Base-by-base conservation (phyloP, 495 filamentous ascomycete genomes). In the Neurospora hispaniola region DNA sequence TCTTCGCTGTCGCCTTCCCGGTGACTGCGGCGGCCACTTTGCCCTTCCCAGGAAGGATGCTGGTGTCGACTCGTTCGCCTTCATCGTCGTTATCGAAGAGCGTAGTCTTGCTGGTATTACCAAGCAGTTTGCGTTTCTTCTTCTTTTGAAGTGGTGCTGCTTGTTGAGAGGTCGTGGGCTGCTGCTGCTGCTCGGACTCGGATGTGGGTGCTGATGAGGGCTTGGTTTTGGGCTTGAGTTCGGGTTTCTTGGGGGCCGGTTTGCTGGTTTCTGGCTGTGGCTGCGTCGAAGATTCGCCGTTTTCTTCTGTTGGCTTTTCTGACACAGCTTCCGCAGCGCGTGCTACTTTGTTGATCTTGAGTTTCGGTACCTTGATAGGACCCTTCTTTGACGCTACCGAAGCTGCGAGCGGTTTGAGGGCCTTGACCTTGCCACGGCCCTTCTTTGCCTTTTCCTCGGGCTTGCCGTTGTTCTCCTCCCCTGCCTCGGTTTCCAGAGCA, bases 31-130 rank as follows among this genome's bases (percentile, higher is more conserved):
- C 43, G 10, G 42, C 20, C 16, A 18, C 14, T 40, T 75, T 72
- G 4, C 39, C 43, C 1, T 39, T 31, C 18, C 82, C 82, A 62
- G 80, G 80, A 38, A 81, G 83, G 74, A 81, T 76, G 73, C 76
- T 80, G 43, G 69, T 66, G 40, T 70, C 71, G 7, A 80, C 75
- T 68, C 79, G 79, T 71, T 89, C 87, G 0, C 84, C 89, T 43
- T 79, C 79, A 4, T 92, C 93, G 14, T 93, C 93, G 1, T 91
- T 93, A 68, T 94, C 92, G 76, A 96, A 92, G 20, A 96, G 75
- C 27, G 78, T 71, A 8, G 78, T 70, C 39, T 86, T 92, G 79
- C 88, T 91, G 23, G 83, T 84, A 14, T 89, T 88, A 16, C 93
- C 87, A 3, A 90, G 75, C 27, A 86, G 73, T 79, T 93, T 96